Evolutionary conservation across 768 basidiomycete species (phyloP).

Genomic region (Mycena venus): DNA sequence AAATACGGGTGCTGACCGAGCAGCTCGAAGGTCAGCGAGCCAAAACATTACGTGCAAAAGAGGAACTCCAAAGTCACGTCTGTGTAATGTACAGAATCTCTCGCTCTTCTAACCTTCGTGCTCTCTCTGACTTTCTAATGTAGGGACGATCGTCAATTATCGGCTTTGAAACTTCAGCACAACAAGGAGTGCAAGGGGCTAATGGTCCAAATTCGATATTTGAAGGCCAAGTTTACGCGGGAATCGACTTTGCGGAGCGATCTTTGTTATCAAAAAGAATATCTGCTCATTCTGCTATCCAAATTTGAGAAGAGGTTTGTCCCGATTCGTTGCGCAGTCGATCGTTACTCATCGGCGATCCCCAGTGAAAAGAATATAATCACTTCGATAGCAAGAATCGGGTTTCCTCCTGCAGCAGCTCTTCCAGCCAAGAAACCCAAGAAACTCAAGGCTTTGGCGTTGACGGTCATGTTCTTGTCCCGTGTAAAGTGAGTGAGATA

Average conservation of each 20-base stretch:
- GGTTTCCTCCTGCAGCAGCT: constrained; percentile 66
- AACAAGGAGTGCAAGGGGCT: constrained; percentile 92
- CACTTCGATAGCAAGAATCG: constrained; percentile 82
- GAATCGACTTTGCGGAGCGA: constrained; percentile 85
- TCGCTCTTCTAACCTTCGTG: background rate
- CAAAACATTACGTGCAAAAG: constrained; percentile 60
- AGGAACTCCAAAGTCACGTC: constrained; percentile 67
- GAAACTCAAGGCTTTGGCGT: constrained; percentile 69
- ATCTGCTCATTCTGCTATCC: constrained; percentile 81
- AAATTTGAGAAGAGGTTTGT: constrained; percentile 79
- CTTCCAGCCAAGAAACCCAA: constrained; percentile 55
- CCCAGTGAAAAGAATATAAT: constrained; percentile 77
- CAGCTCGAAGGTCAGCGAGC: constrained; percentile 71
- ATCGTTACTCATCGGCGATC: constrained; percentile 25
- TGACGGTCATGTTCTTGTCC: constrained; percentile 73
- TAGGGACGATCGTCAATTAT: constrained; percentile 69
- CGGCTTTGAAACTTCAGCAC: constrained; percentile 72
- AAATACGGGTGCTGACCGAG: constrained; percentile 76
- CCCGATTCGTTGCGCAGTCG: constrained; percentile 1
- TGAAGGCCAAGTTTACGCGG: constrained; percentile 92
- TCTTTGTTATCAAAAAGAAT: constrained; percentile 89
- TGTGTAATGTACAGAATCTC: constrained; percentile 66
- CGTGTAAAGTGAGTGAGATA: constrained; percentile 68
- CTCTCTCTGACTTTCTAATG: constrained; percentile 14
- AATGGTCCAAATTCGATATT: constrained; percentile 90